Percentiles rank a stretch among this genome's conserved stretches.
These are phyloP conservation scores for Pichia sporocuriosa DNA, from an alignment of 805 yeast genomes.

Conservation along the genomic window DNA sequence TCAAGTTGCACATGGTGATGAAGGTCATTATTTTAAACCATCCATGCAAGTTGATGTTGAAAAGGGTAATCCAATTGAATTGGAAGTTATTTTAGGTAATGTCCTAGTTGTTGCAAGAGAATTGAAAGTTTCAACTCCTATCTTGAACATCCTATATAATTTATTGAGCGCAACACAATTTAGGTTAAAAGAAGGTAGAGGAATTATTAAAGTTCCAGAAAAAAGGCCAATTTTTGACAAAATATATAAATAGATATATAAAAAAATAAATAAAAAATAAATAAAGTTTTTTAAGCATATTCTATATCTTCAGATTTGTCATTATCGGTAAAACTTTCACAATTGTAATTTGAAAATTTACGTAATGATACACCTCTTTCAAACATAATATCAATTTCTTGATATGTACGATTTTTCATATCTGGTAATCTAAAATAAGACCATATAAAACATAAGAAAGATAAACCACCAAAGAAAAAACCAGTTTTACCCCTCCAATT, in stretches of 20 bases:
- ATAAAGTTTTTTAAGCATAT: background rate
- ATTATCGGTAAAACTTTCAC: too few species aligned
- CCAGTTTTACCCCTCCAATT: background rate
- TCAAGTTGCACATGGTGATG: slow-evolving; percentile 50
- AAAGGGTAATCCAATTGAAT: slow-evolving; percentile 62
- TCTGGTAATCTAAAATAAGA: too few species aligned
- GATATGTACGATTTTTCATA: too few species aligned
- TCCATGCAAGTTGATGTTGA: slow-evolving; percentile 67
- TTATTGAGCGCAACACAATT: slow-evolving; percentile 58
- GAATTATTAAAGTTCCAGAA: slow-evolving; percentile 38
- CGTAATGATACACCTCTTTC: background rate
- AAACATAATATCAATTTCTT: background rate
- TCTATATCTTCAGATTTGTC: background rate
- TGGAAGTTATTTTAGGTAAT: slow-evolving; percentile 68
- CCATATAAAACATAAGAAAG: background rate
- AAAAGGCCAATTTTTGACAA: slow-evolving; percentile 30
- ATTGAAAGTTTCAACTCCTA: slow-evolving; percentile 49
- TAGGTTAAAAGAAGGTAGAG: slow-evolving; percentile 50
- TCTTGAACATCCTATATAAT: slow-evolving; percentile 48
- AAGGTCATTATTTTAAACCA: slow-evolving; percentile 54
- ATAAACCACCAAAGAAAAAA: background rate
- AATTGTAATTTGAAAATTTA: too few species aligned
- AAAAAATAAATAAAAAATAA: too few species aligned
- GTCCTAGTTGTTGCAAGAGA: slow-evolving; percentile 45
- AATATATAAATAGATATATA: slow-evolving; percentile 10